Conservation (phyloP, 2,329 filamentous ascomycete genomes). For the Cladosporium sp. region DNA sequence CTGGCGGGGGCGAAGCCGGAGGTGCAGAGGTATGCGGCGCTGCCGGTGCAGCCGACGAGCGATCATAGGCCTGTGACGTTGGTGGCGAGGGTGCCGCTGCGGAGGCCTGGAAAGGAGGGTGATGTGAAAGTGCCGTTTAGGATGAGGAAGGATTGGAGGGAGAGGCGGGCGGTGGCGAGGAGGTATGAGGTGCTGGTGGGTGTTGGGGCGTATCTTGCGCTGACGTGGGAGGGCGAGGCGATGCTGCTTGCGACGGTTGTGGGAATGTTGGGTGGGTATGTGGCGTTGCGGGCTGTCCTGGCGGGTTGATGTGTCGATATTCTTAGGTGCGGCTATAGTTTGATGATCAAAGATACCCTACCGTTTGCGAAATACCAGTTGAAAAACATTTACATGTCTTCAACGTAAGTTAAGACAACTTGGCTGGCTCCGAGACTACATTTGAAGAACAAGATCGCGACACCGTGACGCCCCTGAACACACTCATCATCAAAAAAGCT, state of each 20-base stretch:
- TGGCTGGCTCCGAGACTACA: no score
- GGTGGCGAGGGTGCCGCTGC: conserved; percentile 55
- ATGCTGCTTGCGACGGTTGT: conserved; percentile 29
- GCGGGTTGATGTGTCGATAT: neutral
- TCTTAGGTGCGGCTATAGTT: neutral
- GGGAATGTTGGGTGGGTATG: conserved; percentile 27
- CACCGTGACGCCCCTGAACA: no score
- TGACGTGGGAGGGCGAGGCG: conserved; percentile 42
- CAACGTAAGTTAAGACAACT: no score
- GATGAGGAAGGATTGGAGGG: conserved; percentile 52
- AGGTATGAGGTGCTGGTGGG: conserved; percentile 56
- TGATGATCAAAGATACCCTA: neutral
- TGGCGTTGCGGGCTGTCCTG: conserved; percentile 21
- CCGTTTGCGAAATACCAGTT: neutral
- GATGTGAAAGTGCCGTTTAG: conserved; percentile 49
- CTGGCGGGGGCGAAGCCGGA: conserved; percentile 46
- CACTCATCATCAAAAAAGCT: no score
- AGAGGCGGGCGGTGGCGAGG: conserved; percentile 48
- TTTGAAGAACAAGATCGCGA: no score
- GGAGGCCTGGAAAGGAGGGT: conserved; percentile 25
- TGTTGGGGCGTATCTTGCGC: conserved; percentile 47
- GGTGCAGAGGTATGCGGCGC: conserved; percentile 60
- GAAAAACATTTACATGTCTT: no score
- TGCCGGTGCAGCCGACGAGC: conserved; percentile 74
- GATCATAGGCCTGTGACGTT: conserved; percentile 84